These are phyloP conservation scores for Chytridium lagenaria DNA, from an alignment of 371 early-diverging fungal species.

Conservation along the genomic window DNA sequence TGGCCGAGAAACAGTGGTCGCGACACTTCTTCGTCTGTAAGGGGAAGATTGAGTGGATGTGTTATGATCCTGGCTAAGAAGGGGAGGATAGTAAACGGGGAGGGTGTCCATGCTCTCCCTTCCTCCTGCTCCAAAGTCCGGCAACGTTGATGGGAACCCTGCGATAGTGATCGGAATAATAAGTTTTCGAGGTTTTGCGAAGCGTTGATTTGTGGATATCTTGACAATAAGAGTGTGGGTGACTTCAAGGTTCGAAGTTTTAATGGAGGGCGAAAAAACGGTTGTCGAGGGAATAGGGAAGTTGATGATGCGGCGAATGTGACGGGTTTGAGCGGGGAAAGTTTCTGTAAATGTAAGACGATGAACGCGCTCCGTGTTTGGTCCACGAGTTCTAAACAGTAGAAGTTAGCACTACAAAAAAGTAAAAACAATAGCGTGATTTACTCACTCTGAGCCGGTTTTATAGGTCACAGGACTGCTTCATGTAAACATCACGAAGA, in stretches of 20 bases:
- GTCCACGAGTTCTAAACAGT: slow-evolving; percentile 33
- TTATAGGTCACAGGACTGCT: slow-evolving; percentile 45
- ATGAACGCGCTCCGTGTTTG: slow-evolving; percentile 47
- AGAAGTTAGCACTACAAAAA: slow-evolving; percentile 16
- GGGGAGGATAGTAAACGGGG: neutral
- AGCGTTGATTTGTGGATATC: neutral
- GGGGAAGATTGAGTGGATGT: neutral
- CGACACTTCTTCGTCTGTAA: neutral
- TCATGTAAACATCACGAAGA: slow-evolving; percentile 38
- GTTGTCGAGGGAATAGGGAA: slow-evolving; percentile 45
- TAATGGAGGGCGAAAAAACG: slow-evolving; percentile 43
- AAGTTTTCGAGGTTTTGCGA: neutral
- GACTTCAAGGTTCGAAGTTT: slow-evolving; percentile 41
- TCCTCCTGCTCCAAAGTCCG: neutral
- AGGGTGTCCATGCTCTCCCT: neutral
- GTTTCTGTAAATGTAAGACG: slow-evolving; percentile 39
- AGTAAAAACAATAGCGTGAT: slow-evolving; percentile 6
- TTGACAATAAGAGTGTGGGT: slow-evolving; percentile 27
- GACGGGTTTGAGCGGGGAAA: slow-evolving; percentile 31
- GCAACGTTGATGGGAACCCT: neutral
- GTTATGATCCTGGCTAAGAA: neutral
- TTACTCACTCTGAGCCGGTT: slow-evolving; percentile 31
- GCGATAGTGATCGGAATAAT: slow-evolving; percentile 1
- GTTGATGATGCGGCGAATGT: slow-evolving; percentile 40
- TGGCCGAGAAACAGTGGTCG: neutral